Base-by-base conservation (phyloP, 1,284 basidiomycete species). In the Inonotus obliquus region DNA sequence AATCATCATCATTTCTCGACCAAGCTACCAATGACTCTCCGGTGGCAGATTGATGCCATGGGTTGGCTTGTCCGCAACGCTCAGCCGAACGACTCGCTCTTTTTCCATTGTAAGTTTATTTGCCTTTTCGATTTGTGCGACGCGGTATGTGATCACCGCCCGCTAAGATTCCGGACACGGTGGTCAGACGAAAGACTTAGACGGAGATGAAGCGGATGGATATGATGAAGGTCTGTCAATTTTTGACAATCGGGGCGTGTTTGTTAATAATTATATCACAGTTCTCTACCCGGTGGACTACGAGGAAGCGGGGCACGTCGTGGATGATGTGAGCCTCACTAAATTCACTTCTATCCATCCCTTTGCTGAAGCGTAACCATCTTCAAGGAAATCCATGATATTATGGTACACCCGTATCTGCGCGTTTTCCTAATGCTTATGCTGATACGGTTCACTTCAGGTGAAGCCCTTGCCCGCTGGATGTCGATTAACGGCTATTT, bases 201-300 rank as follows among this genome's bases (percentile, higher is more conserved):
- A 79, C 65, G 81, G 82, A 4, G 83, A 75, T 25, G 69, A 72
- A 62, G 70, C 67, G 6, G 71, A 69, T 54, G 71, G 74, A 25
- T 71, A 65, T 39, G 72, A 79, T 57, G 78, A 78, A 69, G 76
- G 73, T 69, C 57, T 23, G 67, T 57, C 14, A 35, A 60, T 29
- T 63, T 54, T 25, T 56, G 59, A n/a, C 4, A 51, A 19, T 7
- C 2, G 37, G 38, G 2, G 23, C 32, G 4, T 13, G 19, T 23
- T 5, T 10, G 38, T 48, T 52, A 17, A 13, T 9, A 37, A 14
- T 44, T 55, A 54, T 65, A 23, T 63, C 4, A 11, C 66, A 88
- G 91, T 92, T 27, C 92, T 95, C 65, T 96, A 93, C 69, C 94
- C 93, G 59, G 73, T 91, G 58, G 94, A 96, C 72, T 89, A 81